Evolutionary conservation across 1,284 basidiomycete genomes (phyloP), one percentile per base, ranked within the genome.

Genomic region (Ceratobasidium sp.): DNA sequence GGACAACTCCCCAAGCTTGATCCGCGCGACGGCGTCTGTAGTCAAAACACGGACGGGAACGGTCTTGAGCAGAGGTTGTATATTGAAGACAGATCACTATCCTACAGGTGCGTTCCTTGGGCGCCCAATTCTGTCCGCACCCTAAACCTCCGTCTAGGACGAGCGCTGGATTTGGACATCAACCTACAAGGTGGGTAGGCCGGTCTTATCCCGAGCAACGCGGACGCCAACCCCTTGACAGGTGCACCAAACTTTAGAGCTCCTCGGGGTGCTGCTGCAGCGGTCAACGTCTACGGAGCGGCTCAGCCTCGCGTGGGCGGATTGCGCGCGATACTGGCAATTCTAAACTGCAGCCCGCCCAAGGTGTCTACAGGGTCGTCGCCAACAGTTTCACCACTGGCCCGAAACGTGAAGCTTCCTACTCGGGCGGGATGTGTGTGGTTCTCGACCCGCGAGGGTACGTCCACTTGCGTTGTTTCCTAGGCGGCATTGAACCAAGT

Each of bases 221-320:
- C 18, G 18, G 3, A 8, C 11, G n/a, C 33, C 49, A 61, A 62
- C 49, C 23, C 14, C 25, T 49, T 33, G 82, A 83, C 33, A 79
- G 97, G 97, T 44, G 96, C 96, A 23, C 96, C 96, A 2, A 98
- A 98, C 82, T 98, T 99, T 79, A 86, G 97, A 74, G 89, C 92
- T 59, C 90, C 91, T 25, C 84, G 88, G 71, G 86, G 88, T 60
- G 89, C 88, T 51, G 86, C 87, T 75, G 84, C 70, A 6, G 60
- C 70, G 8, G 58, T 96, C 60, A 95, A 95, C 75, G 93, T 98
- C 1, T 97, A 92, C 79, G 96, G 95, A 21, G 92, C 91, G 7
- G 97, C 97, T 1, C 97, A 99, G 79, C 97, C 97, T 14, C 94
- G 96, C 3, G 89, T 94, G 0, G 91, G 95, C 75, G 97, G 97